Percentiles rank a stretch among this genome's conserved stretches.
phyloP scores from a whole-genome alignment of 164 flowering plant species.

The Magnolia kwangsiensis region DNA sequence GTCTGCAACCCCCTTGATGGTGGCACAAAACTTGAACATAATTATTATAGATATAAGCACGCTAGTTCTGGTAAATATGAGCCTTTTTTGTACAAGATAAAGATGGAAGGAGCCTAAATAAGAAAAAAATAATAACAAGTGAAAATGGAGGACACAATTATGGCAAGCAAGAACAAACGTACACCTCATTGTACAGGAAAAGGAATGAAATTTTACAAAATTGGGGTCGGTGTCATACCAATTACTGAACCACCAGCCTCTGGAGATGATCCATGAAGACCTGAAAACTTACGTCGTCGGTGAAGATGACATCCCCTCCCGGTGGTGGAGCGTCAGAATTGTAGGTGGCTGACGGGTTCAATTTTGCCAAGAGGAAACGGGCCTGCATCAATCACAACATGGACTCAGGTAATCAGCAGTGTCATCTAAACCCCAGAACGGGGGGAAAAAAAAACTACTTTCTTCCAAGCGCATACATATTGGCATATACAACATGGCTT shows the following conservation, averaged over 20 bases:
- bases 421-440: neutral
- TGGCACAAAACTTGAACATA: no score
- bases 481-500: no score
- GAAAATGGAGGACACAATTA: neutral
- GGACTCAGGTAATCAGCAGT: neutral
- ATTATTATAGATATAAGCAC: no score
- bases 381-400: constrained; percentile 52
- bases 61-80: no score
- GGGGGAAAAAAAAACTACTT: neutral
- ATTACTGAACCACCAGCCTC: constrained; percentile 82
- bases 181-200: neutral
- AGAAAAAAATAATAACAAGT: neutral
- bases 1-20: no score
- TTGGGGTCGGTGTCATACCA: constrained; percentile 13
- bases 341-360: constrained; percentile 96
- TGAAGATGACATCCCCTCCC: constrained; percentile 80
- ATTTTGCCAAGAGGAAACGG: constrained; percentile 82
- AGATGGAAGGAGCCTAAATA: no score
- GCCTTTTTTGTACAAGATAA: no score
- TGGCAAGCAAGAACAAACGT: neutral
- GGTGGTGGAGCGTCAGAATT: constrained; percentile 52
- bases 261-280: constrained; percentile 94
- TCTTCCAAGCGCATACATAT: neutral
- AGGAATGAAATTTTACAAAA: constrained; percentile 29
- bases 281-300: constrained; percentile 93